These are phyloP conservation scores for Neurospora sp. DNA, from an alignment of 495 filamentous ascomycete species.

Conservation along the genomic window DNA sequence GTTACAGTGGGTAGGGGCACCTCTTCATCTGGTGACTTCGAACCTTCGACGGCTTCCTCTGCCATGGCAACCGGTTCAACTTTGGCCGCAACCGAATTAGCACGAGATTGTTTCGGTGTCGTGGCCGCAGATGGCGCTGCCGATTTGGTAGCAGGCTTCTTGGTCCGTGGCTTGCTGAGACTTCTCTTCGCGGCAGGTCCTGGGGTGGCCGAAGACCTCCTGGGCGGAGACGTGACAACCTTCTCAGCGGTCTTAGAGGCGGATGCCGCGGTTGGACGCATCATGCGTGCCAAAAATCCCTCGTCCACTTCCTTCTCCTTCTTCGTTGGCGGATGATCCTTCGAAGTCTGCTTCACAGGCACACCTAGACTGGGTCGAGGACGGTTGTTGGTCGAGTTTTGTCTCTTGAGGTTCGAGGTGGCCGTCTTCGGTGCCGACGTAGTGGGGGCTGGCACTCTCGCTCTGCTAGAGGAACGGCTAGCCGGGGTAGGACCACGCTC, in stretches of 20 bases:
- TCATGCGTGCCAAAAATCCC: conserved; percentile 83
- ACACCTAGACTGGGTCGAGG: conserved; percentile 41
- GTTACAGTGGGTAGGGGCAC: background rate
- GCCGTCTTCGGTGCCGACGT: conserved; percentile 10
- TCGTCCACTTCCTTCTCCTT: conserved; percentile 50
- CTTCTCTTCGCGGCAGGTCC: conserved; percentile 10
- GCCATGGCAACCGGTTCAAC: conserved; percentile 13
- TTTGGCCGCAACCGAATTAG: conserved; percentile 7
- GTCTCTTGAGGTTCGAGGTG: conserved; percentile 24
- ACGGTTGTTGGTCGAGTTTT: conserved; percentile 31
- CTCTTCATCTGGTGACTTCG: conserved; percentile 1
- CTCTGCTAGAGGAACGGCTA: conserved; percentile 35
- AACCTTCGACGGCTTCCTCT: conserved; percentile 14
- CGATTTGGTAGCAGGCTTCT: conserved; percentile 18
- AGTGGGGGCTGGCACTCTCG: conserved; percentile 25
- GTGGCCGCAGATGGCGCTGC: background rate
- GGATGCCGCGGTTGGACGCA: conserved; percentile 75
- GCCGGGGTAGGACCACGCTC: conserved; percentile 22
- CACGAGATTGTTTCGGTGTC: conserved; percentile 3
- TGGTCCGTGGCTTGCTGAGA: conserved; percentile 13
- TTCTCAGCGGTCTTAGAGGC: conserved; percentile 71
- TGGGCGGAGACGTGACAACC: conserved; percentile 31
- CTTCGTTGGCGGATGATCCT: conserved; percentile 32
- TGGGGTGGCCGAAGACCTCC: conserved; percentile 21
- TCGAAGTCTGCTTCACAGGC: conserved; percentile 33